phyloP scores from a whole-genome alignment of 2,329 filamentous ascomycete species.

The Beauveria pseudobassiana region DNA sequence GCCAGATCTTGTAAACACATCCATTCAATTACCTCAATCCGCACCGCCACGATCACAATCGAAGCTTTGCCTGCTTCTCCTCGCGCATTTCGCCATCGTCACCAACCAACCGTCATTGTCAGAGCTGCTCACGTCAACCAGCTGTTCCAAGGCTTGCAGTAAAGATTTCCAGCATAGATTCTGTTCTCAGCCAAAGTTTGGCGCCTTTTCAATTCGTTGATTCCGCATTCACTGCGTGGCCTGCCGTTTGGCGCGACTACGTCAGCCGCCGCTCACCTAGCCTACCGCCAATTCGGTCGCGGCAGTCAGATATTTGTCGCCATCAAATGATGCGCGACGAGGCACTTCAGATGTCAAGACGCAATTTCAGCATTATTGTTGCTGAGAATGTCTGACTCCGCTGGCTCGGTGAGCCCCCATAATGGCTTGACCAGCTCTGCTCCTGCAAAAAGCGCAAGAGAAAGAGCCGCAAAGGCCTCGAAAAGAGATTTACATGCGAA shows the following conservation, averaged over 20 bases:
- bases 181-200: too few species aligned
- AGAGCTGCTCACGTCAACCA: background rate
- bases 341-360: background rate
- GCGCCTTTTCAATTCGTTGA: background rate
- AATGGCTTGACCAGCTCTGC: constrained; percentile 20
- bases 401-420: constrained; percentile 45
- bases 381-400: constrained; percentile 39
- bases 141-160: background rate
- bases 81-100: background rate
- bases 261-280: background rate
- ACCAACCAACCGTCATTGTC: background rate
- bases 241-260: background rate
- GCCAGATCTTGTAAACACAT: too few species aligned
- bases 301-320: background rate
- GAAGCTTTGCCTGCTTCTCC: background rate
- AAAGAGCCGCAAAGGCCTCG: constrained; percentile 67
- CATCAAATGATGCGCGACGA: background rate
- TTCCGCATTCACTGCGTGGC: background rate
- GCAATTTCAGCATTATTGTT: constrained; percentile 19
- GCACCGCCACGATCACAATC: background rate
- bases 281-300: background rate
- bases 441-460: constrained; percentile 42
- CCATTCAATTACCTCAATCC: background rate
- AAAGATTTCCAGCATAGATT: too few species aligned
- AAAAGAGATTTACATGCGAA: constrained; percentile 78